A percentile compares a stretch with the other conserved stretches of the same genome.
Evolutionary conservation across 306 rosid species (phyloP).

Genomic region (Quercus ilex): DNA sequence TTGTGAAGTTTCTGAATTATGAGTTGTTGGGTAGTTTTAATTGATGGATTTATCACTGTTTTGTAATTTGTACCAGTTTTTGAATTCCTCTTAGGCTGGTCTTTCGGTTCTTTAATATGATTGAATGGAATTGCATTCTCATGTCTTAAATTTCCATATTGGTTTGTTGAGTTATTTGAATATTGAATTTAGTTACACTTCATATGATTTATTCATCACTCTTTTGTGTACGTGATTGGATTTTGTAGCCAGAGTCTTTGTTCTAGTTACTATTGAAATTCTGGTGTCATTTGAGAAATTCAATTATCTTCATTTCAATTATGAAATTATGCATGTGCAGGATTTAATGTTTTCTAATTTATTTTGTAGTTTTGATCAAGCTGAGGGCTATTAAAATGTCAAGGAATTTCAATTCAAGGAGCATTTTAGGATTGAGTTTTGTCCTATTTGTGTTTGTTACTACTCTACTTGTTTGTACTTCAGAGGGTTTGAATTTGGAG

Average conservation of each 20-base stretch:
- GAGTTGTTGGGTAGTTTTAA: background rate
- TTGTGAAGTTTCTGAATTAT: conserved; percentile 16
- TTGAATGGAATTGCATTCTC: conserved; percentile 6
- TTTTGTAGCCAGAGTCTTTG: background rate
- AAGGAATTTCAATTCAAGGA: conserved; percentile 33
- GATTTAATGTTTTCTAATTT: conserved; percentile 27
- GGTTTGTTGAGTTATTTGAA: background rate
- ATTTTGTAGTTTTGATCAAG: conserved; percentile 12
- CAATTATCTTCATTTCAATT: background rate
- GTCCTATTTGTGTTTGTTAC: conserved; percentile 40
- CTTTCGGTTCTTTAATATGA: conserved; percentile 8
- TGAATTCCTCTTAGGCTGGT: background rate
- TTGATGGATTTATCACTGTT: background rate
- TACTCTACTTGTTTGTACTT: conserved; percentile 38
- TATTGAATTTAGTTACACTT: background rate
- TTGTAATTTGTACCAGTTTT: background rate
- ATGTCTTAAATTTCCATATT: background rate
- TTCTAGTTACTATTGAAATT: background rate
- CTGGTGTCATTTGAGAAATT: background rate
- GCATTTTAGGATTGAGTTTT: conserved; percentile 36
- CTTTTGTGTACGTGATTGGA: background rate
- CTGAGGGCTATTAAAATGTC: conserved; percentile 48
- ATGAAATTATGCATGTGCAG: conserved; percentile 34
- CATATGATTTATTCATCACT: background rate
- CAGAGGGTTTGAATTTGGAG: conserved; percentile 75